Base-by-base conservation (phyloP, 192 early-diverging fungal genomes). In the Umbelopsis sp. region DNA sequence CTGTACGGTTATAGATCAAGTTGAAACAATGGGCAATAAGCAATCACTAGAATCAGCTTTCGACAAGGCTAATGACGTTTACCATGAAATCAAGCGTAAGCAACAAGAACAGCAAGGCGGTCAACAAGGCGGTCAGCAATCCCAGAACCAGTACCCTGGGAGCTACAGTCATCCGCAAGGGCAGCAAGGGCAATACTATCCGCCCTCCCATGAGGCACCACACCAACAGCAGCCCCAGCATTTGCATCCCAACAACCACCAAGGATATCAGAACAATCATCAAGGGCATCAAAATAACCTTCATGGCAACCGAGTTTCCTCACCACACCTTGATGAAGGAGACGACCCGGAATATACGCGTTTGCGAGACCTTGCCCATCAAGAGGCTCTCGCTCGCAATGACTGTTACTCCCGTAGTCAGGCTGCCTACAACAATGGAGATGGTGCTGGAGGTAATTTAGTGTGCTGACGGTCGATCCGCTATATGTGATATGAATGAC, bases 321-420 rank as follows among this genome's bases (percentile, higher is more conserved):
- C 68, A 23, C 71, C 51, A 47, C 65, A 66, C 9, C 13, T 41
- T 25, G 45, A 65, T n/a, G 67, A 67, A 8, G 52, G 53, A 33
- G 74, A 80, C 49, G 71, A 80, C 61, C 52, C 61, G 16, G 66
- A 76, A 41, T 80, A 80, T 45, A 27, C 69, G 13, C 27, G 58
- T 3, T 53, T 73, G 12, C 81, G 84, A 37, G 27, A 72, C 45
- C 13, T 72, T 64, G 87, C 87, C 21, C 71, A 74, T 33, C 67
- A 86, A 55, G 78, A 73, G 58, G 86, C 86, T n/a, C 61, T 69
- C 16, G 48, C 76, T 33, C 80, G 88, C 33, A 80, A 82, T 47
- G 77, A 78, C 23, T 85, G 78, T 48, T 82, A 73, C 73, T 69
- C 80, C 23, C 68, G 75, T 44, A 84, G 82, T 9, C 76, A 82